A percentile compares a stretch with the other conserved stretches of the same genome.
These are phyloP conservation scores for Lycium ferocissimum DNA, from an alignment of 257 asterid species.

Conservation along the genomic window DNA sequence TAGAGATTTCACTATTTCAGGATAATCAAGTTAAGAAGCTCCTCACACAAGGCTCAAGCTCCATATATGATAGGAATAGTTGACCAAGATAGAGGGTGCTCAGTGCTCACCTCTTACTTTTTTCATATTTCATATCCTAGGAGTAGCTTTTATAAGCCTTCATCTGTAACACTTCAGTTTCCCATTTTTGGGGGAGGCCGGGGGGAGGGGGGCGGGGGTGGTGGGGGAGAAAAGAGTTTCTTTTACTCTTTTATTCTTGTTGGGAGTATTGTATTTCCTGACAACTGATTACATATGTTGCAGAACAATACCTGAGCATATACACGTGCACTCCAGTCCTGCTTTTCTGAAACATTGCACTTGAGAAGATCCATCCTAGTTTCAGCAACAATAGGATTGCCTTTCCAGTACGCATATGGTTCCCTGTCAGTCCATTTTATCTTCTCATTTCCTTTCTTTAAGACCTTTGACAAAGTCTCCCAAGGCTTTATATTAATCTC, in stretches of 20 bases:
- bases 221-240: neutral
- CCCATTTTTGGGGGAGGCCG: no score
- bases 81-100: neutral
- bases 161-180: neutral
- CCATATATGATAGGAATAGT: neutral
- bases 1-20: neutral
- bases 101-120: neutral
- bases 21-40: neutral
- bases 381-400: conserved; percentile 60
- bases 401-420: conserved; percentile 91
- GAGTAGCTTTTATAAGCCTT: neutral
- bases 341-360: conserved; percentile 70
- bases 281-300: neutral
- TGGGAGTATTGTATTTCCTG: neutral
- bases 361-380: conserved; percentile 75
- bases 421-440: conserved; percentile 74
- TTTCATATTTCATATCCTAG: neutral
- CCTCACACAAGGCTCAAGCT: neutral
- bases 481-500: conserved; percentile 90
- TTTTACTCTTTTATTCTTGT: neutral
- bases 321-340: conserved; percentile 90
- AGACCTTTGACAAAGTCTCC: conserved; percentile 57
- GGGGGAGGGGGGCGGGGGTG: no score
- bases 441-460: conserved; percentile 62
- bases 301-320: conserved; percentile 63